Evolutionary conservation across 352 stramenopile species (phyloP).

Genomic region (Pilasporangium apinafurcum): DNA sequence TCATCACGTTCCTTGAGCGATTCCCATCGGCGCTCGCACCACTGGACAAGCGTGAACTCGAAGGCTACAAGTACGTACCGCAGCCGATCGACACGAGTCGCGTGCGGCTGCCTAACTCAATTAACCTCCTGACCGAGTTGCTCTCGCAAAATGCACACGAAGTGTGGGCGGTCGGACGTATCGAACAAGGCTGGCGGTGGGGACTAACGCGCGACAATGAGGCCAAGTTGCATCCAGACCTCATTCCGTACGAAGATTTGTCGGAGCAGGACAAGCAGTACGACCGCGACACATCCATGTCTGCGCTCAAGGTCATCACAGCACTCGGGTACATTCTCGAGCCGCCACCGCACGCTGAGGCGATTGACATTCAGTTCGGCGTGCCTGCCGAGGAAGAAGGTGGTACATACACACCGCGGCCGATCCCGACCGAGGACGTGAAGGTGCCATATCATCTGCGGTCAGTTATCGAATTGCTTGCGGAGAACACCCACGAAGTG

Average conservation of each 20-base stretch:
- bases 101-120: slow-evolving; percentile 57
- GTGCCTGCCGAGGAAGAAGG: slow-evolving; percentile 27
- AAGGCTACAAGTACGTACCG: slow-evolving; percentile 76
- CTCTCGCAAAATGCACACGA: slow-evolving; percentile 75
- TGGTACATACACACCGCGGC: slow-evolving; percentile 54
- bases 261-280: slow-evolving; percentile 79
- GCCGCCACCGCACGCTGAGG: slow-evolving; percentile 32
- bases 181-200: slow-evolving; percentile 67
- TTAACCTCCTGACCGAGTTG: slow-evolving; percentile 56
- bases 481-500: slow-evolving; percentile 80
- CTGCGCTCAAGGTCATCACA: slow-evolving; percentile 72
- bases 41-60: slow-evolving; percentile 73
- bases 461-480: slow-evolving; percentile 65
- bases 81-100: slow-evolving; percentile 51
- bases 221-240: slow-evolving; percentile 52
- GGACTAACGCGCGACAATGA: slow-evolving; percentile 61
- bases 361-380: slow-evolving; percentile 60
- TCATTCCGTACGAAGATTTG: slow-evolving; percentile 67
- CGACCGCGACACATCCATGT: slow-evolving; percentile 73
- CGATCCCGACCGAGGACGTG: slow-evolving; percentile 56
- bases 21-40: slow-evolving; percentile 59
- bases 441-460: slow-evolving; percentile 51
- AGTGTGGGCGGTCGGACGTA: slow-evolving; percentile 71
- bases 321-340: slow-evolving; percentile 68
- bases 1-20: slow-evolving; percentile 72